Conservation (phyloP, 129 eudicot genomes). For the Artemisia annua region DNA sequence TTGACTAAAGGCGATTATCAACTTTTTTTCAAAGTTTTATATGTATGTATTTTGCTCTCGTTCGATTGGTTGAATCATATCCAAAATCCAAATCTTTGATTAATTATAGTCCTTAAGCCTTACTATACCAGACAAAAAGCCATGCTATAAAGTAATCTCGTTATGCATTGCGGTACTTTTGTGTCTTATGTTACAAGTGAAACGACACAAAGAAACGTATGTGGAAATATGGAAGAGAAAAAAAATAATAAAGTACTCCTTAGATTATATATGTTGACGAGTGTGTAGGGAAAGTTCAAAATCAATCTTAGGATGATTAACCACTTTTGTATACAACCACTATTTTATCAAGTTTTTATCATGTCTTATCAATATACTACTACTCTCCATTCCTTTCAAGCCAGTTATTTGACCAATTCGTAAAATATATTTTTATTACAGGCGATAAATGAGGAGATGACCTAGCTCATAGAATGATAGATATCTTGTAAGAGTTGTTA, state of each 20-base stretch:
- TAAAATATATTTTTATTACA: not conserved
- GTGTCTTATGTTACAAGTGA: constrained; percentile 4
- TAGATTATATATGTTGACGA: not conserved
- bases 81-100: not conserved
- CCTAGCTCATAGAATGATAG: too few species aligned
- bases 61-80: not conserved
- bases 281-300: not conserved
- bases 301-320: not conserved
- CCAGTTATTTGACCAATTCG: not conserved
- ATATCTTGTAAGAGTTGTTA: too few species aligned
- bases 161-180: not conserved
- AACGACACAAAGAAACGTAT: not conserved
- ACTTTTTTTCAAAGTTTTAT: not conserved
- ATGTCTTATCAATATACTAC: not conserved
- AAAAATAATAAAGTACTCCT: not conserved
- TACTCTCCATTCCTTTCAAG: not conserved
- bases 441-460: too few species aligned
- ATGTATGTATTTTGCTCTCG: not conserved
- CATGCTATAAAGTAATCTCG: not conserved
- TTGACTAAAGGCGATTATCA: not conserved
- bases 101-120: not conserved
- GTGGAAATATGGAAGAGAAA: not conserved
- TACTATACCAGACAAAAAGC: not conserved
- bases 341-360: not conserved
- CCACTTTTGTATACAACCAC: not conserved